Base-by-base conservation (phyloP, 805 yeast genomes). In the Candida hungchunana region DNA sequence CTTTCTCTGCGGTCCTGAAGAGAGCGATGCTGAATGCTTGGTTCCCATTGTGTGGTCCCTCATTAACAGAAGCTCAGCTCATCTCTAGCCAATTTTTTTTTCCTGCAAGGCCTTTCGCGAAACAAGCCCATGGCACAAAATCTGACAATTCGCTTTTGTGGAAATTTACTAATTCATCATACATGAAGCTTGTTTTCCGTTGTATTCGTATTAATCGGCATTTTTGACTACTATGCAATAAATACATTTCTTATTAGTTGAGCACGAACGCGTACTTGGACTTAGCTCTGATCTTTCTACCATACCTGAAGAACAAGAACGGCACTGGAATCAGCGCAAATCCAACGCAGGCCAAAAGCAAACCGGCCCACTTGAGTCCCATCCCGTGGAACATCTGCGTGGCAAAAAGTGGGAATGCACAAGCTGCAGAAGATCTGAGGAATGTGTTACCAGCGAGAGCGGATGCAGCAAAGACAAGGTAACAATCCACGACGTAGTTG, bases 321-420 rank as follows among this genome's bases (percentile, higher is more conserved):
- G 95, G 94, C 36, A 83, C 84, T 0, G 87, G 82, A 18, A 73
- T 59, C 62, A 85, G 53, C 2, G 62, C 66, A 3, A 66, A 60
- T 0, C 80, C 77, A 35, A 84, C 64, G 36, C 78, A 65, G 12
- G 88, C 88, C 26, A 85, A 53, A 18, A 84, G 55, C 19, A 84
- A 63, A 39, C 89, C 88, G 1, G 93, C 90, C 89, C 90, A 84
- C 48, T 82, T 77, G 21, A 69, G 69, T 24, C 85, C 83, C 74
- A 84, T 69, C 39, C 67, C 68, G 18, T 64, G 57, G 59, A 83
- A 82, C 89, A 85, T 79, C 46, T 71, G 78, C 4, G 69, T 62
- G 1, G 87, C 83, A 53, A 84, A 84, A 36, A 84, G 63, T 27
- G 87, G 87, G 71, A 77, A 78, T 0, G 75, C 77, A 18, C 81